Evolutionary conservation across 225 moss, liverwort and hornwort genomes (phyloP), one percentile per base, ranked within the genome.

Genomic region (Sphagnum tenellum): DNA sequence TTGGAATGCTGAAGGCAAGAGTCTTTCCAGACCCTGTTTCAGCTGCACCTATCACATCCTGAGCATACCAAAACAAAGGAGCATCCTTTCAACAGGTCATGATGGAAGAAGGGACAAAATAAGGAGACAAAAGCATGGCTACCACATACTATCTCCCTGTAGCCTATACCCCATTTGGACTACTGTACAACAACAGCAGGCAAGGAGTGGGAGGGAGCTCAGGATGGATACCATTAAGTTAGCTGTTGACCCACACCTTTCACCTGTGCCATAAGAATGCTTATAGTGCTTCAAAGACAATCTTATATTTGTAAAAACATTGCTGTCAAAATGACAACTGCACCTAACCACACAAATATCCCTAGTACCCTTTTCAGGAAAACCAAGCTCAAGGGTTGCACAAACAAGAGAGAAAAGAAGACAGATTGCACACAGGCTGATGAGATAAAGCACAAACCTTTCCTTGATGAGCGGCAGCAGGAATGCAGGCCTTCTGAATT

Each of bases 1-100:
- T 98, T 57, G 98, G 98, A 51, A 98, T 76, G 70, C 96, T 90
- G 44, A 98, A 98, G 63, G 96, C 96, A 71, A 98, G 93, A n/a
- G 96, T 98, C 72, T 98, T 98, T 68, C 96, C 96, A 46, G 96
- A 98, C 64, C 96, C 96, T 64, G 96, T 98, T 77, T 98, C 96
- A 71, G 96, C 96, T n/a, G 96, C 96, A 63, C 96, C 96, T 60
- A 93, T 98, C 63, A 98, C 89, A 77, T 98, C 96, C 89, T 94
- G 81, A 8, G 49, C 61, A 29, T 66, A 5, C 4, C 49, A 56
- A 45, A 29, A 29, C 29, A 29, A 29, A 29, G 29, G 29, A 29
- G 29, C 29, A 29, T 29, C 29, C 29, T 29, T 29, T 29, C 29
- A 29, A 0, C 29, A 29, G 29, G 29, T 29, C 29, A 29, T 29